Conservation (phyloP, 495 filamentous ascomycete genomes). For the Penicillium soppii region DNA sequence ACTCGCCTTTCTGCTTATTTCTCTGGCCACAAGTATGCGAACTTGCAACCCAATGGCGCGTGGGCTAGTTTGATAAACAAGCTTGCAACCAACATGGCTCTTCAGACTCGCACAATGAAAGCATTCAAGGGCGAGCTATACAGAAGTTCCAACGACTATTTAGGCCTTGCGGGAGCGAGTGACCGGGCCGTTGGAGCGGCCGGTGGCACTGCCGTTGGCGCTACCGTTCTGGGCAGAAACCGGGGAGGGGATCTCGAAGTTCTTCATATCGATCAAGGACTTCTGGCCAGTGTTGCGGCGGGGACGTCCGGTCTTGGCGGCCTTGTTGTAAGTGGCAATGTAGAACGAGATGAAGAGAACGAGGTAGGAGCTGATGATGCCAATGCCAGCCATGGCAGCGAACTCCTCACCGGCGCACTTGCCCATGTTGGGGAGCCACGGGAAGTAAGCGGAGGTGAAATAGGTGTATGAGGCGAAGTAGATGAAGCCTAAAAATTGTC, state of each 20-base stretch:
- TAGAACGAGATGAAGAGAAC: slow-evolving; percentile 99
- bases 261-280: slow-evolving; percentile 54
- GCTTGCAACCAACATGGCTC: neutral
- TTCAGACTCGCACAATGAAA: neutral
- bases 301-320: slow-evolving; percentile 59
- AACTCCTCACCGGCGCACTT: slow-evolving; percentile 96
- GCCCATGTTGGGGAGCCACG: slow-evolving; percentile 75
- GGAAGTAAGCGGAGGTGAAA: slow-evolving; percentile 91
- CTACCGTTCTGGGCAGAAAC: slow-evolving; percentile 22
- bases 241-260: slow-evolving; percentile 47
- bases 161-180: slow-evolving; percentile 53
- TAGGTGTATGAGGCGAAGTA: slow-evolving; percentile 97
- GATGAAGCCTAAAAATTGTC: slow-evolving; percentile 64
- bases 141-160: slow-evolving; percentile 5
- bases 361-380: slow-evolving; percentile 88
- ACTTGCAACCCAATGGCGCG: slow-evolving; percentile 10
- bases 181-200: slow-evolving; percentile 45
- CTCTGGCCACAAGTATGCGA: slow-evolving; percentile 14
- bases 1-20: slow-evolving; percentile 9
- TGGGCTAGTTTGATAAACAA: slow-evolving; percentile 3
- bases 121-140: neutral
- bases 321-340: slow-evolving; percentile 93
- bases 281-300: slow-evolving; percentile 52
- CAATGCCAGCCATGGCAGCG: slow-evolving; percentile 90
- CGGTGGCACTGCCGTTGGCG: slow-evolving; percentile 37